These are phyloP conservation scores for Echites panduratus DNA, from an alignment of 257 asterid species.

Conservation along the genomic window DNA sequence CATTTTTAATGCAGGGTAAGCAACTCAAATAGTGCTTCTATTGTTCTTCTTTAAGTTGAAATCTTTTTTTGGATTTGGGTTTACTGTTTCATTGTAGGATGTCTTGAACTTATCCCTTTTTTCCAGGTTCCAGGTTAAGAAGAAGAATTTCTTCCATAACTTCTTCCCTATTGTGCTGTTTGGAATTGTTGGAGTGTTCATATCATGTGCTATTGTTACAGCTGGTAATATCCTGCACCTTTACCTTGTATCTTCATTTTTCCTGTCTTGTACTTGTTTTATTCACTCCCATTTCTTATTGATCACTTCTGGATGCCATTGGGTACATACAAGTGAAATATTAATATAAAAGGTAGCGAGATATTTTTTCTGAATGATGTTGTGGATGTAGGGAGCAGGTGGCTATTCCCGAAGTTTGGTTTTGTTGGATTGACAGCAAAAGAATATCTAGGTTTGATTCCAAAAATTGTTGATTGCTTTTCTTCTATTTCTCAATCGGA, in stretches of 20 bases:
- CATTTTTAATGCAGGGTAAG: conserved; percentile 93
- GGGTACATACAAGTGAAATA: background rate
- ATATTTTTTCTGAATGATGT: background rate
- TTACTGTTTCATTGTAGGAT: background rate
- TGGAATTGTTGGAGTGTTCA: conserved; percentile 82
- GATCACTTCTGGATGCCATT: background rate
- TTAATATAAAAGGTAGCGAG: background rate
- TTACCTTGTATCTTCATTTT: background rate
- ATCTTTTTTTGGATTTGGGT: background rate
- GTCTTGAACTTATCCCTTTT: too few species aligned
- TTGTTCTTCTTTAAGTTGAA: background rate
- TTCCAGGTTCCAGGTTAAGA: conserved; percentile 95
- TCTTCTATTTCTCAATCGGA: conserved; percentile 4
- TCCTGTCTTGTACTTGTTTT: too few species aligned
- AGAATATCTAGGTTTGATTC: conserved; percentile 73
- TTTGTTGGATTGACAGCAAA: conserved; percentile 51
- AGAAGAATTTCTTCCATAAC: conserved; percentile 94
- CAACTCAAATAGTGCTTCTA: background rate
- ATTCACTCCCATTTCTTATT: background rate
- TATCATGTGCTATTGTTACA: conserved; percentile 64
- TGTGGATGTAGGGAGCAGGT: conserved; percentile 50
- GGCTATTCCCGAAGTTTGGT: conserved; percentile 57
- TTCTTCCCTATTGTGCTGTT: conserved; percentile 88
- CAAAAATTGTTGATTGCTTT: background rate
- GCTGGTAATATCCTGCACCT: conserved; percentile 38